Base-by-base conservation (phyloP, 768 basidiomycete species). In the Tricholoma sp. region DNA sequence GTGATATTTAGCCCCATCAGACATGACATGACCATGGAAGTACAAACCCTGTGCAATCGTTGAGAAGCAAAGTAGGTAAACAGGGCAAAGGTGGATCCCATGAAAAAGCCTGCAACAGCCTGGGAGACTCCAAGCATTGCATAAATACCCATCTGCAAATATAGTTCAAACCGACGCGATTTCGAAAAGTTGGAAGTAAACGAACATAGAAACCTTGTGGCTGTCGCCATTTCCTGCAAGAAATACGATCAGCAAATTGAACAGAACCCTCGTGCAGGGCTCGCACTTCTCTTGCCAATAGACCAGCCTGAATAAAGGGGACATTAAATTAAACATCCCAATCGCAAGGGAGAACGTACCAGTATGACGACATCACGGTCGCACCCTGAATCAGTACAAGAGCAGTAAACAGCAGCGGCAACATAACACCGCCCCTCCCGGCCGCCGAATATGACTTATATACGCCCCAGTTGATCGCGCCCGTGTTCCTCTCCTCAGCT, bases 61-160 rank as follows among this genome's bases (percentile, higher is more conserved):
- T 82, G 81, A 6, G 92, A 94, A 2, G 92, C 88, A 66, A 87
- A 86, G 68, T 83, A 94, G 8, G 88, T 86, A 59, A 94, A 70
- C 45, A 86, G 55, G 0, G 89, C 86, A 63, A 86, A 82, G 11
- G 74, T 69, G 41, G 76, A 70, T 32, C 90, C 90, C 77, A 86
- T 84, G 54, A 85, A 59, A 73, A 91, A 92, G 57, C 80, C 74
- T 7, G 81, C 73, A 11, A 89, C 31, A 0, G 93, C 87, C 66
- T 91, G 89, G 0, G 79, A 74, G 43, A 88, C 73, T 59, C 90
- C 91, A 2, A 94, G 76, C 19, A 69, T 79, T 12, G 87, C 91
- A 64, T 94, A 94, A 14, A 92, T 77, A 46, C 84, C 89, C 85
- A 91, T 93, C 86, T 92, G 67, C 29, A 57, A 39, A 6, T 31